Evolutionary conservation across 1,139 yeast species (phyloP), one percentile per base, ranked within the genome.

Genomic region (Sugiyamaella sp.): DNA sequence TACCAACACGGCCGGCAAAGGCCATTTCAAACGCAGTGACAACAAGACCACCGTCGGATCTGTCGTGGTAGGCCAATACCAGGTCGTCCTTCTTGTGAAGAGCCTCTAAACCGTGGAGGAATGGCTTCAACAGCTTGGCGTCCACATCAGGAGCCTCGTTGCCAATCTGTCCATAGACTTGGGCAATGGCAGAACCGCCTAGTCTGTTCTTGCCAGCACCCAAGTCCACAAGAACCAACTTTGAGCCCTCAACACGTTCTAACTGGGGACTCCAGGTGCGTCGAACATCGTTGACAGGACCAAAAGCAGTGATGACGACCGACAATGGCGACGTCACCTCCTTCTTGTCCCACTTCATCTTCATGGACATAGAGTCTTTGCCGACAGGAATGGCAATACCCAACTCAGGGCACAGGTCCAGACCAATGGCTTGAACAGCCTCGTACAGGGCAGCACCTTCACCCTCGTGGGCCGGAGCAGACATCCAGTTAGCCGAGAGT

Each of bases 321-420:
- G 98, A 86, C 67, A 95, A 77, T 48, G 99, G 99, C 27, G 98
- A 90, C 60, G 95, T 85, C 41, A 95, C 98, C 72, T 89, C 96
- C 66, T 86, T 88, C 49, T 69, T 70, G 56, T 81, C 93, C 99
- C 99, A 95, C 68, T 87, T 86, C 99, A 95, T 95, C 75, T 90
- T 90, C 99, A 95, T 91, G 25, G 98, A 91, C 97, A 93, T 90
- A 48, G 98, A 91, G 72, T 95, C 99, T 75, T 95, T 95, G 64
- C 99, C 99, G 41, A 95, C 99, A 14, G 99, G 99, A 56, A 95
- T 90, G 21, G 96, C 79, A 59, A 95, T 75, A 46, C 96, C 98
- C 60, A 95, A 80, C 56, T 82, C 93, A 32, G 99, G 98, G 74
- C 99, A 95, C 66, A 95, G 79, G 63, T 90, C 97, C 68, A 91